phyloP scores from a whole-genome alignment of 2,329 filamentous ascomycete species.

The Gnomoniopsis smithogilvyi region DNA sequence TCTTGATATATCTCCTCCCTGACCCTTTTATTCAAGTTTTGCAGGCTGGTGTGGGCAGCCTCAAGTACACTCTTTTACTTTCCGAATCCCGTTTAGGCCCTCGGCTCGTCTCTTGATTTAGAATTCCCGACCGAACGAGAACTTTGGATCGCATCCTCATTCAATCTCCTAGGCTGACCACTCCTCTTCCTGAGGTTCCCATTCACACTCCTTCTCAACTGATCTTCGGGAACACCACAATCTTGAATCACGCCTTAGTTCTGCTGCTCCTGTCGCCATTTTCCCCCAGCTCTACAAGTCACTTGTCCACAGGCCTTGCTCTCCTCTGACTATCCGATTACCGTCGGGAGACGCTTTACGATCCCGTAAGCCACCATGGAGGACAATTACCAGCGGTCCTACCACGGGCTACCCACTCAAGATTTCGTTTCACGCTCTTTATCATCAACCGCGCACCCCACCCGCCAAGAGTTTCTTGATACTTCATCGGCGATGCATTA shows the following conservation, averaged over 20 bases:
- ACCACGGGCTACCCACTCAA: conserved; percentile 8
- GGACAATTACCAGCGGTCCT: conserved; percentile 14
- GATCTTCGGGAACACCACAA: neutral
- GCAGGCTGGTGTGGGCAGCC: neutral
- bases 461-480: conserved; percentile 11
- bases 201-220: neutral
- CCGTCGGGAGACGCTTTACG: neutral
- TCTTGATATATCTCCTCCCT: neutral
- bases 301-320: neutral
- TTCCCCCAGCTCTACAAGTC: neutral
- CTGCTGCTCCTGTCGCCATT: neutral
- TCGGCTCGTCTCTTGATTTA: neutral
- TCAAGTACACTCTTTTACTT: conserved; percentile 1
- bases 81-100: neutral
- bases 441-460: conserved; percentile 1
- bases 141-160: neutral
- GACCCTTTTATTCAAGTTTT: neutral
- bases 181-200: neutral
- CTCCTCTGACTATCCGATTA: neutral
- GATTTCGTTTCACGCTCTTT: conserved; percentile 8
- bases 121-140: neutral
- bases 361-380: conserved; percentile 4
- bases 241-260: neutral
- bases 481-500: conserved; percentile 14
- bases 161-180: neutral